Conservation (phyloP, 331 rosid species). For the Spiraea crenata region DNA sequence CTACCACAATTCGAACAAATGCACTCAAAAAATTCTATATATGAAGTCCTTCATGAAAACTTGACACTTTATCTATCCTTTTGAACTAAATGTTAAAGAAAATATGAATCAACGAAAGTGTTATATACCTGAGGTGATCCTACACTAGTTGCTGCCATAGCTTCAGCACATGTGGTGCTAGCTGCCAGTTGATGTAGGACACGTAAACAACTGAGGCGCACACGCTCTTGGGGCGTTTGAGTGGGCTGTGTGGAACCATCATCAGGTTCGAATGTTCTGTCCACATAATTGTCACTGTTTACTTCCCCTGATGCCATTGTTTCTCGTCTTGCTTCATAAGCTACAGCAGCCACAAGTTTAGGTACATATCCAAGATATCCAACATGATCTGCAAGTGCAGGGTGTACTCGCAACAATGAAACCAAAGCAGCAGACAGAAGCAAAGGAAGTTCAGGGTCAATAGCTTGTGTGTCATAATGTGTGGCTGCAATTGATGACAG, state of each 20-base stretch:
- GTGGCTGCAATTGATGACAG: conserved; percentile 91
- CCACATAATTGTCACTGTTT: conserved; percentile 46
- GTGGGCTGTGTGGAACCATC: conserved; percentile 57
- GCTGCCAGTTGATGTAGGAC: conserved; percentile 99
- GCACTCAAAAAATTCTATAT: neutral
- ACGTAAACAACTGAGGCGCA: conserved; percentile 96
- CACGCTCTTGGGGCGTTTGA: conserved; percentile 95
- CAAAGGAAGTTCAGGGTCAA: conserved; percentile 94
- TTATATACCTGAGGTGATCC: conserved; percentile 91
- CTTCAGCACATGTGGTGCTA: conserved; percentile 97
- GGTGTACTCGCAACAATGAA: conserved; percentile 93
- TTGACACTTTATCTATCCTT: neutral
- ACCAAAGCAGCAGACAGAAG: conserved; percentile 97
- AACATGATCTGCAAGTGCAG: conserved; percentile 95
- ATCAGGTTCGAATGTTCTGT: conserved; percentile 49
- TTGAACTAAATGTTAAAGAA: neutral
- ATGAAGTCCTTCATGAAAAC: neutral
- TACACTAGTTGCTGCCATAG: conserved; percentile 99
- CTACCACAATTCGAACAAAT: neutral
- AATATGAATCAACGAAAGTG: neutral
- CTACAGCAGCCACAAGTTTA: conserved; percentile 96
- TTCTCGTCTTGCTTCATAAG: conserved; percentile 92
- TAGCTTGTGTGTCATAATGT: conserved; percentile 73
- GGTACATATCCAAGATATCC: conserved; percentile 99
- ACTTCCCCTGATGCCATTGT: conserved; percentile 85